Evolutionary conservation across 179 eudicot species (phyloP).

Genomic region (Beta lomatogona): DNA sequence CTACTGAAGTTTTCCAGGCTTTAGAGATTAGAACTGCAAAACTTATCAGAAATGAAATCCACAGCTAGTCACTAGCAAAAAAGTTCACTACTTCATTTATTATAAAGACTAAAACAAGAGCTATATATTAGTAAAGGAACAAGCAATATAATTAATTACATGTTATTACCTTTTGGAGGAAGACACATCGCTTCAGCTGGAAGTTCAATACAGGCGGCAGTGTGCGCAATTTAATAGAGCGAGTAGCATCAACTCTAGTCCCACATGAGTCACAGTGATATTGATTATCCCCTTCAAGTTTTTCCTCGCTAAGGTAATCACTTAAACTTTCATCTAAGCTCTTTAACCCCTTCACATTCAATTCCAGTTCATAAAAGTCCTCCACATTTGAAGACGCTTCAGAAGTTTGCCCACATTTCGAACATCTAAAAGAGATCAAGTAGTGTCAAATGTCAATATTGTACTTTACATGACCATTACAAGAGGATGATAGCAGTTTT

Average conservation of each 20-base stretch:
- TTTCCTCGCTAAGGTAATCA: constrained; percentile 83
- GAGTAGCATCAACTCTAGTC: constrained; percentile 84
- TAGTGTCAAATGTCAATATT: constrained; percentile 14
- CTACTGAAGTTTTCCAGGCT: not conserved
- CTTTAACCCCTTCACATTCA: constrained; percentile 90
- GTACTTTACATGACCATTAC: not conserved
- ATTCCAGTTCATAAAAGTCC: constrained; percentile 92
- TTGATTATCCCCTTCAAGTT: constrained; percentile 95
- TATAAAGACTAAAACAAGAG: not conserved
- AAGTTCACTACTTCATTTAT: not conserved
- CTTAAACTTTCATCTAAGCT: constrained; percentile 78
- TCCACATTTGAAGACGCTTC: constrained; percentile 88
- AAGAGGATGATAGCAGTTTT: not conserved
- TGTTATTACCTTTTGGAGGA: constrained; percentile 79
- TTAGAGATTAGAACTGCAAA: not conserved
- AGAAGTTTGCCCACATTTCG: constrained; percentile 86
- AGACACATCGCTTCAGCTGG: constrained; percentile 97
- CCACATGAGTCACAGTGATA: constrained; percentile 85
- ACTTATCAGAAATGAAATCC: not conserved
- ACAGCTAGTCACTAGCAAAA: not conserved
- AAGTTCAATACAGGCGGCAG: constrained; percentile 87
- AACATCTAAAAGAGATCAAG: constrained; percentile 57
- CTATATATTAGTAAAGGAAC: not conserved
- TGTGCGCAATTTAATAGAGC: constrained; percentile 82
- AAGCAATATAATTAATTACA: not conserved